phyloP scores from a whole-genome alignment of 2,329 filamentous ascomycete species.

The Cephalotrichum gorgonifer region DNA sequence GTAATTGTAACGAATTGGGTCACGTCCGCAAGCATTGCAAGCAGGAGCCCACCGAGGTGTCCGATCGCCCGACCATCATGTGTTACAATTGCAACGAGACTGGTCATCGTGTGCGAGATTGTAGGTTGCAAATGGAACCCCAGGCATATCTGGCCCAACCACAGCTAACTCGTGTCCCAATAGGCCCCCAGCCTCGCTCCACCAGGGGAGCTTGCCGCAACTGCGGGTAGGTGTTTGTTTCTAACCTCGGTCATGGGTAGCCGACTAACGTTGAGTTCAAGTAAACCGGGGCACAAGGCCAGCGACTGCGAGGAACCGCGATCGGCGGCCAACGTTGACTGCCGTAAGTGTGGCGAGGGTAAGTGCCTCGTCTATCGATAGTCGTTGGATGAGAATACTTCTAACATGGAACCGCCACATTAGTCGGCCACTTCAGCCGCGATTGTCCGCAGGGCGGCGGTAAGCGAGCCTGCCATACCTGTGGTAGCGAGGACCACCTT shows the following conservation, averaged over 20 bases:
- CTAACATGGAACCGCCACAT: neutral
- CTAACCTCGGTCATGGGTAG: neutral
- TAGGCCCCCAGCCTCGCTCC: slow-evolving; percentile 48
- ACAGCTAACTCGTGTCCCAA: slow-evolving; percentile 5
- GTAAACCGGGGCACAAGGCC: slow-evolving; percentile 38
- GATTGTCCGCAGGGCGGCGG: slow-evolving; percentile 51
- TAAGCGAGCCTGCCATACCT: slow-evolving; percentile 45
- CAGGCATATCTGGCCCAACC: neutral
- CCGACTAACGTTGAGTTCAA: slow-evolving; percentile 12
- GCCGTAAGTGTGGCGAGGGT: slow-evolving; percentile 55
- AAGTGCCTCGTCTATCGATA: slow-evolving; percentile 15
- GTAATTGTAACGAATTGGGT: slow-evolving; percentile 54
- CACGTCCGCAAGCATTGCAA: slow-evolving; percentile 52
- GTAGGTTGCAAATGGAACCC: slow-evolving; percentile 35
- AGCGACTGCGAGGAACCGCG: slow-evolving; percentile 48
- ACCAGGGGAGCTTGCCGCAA: slow-evolving; percentile 60
- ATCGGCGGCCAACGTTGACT: slow-evolving; percentile 52
- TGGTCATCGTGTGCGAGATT: slow-evolving; percentile 61
- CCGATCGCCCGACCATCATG: slow-evolving; percentile 33
- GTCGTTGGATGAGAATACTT: neutral
- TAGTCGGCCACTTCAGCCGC: slow-evolving; percentile 50
- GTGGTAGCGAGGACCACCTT: slow-evolving; percentile 51
- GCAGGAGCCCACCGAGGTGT: slow-evolving; percentile 41
- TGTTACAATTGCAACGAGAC: slow-evolving; percentile 56
- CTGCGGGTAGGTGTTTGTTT: slow-evolving; percentile 39